Percentiles rank a stretch among this genome's conserved stretches.
Conservation (phyloP, 495 filamentous ascomycete genomes). For the Podospora bellae-mahoneyi region DNA sequence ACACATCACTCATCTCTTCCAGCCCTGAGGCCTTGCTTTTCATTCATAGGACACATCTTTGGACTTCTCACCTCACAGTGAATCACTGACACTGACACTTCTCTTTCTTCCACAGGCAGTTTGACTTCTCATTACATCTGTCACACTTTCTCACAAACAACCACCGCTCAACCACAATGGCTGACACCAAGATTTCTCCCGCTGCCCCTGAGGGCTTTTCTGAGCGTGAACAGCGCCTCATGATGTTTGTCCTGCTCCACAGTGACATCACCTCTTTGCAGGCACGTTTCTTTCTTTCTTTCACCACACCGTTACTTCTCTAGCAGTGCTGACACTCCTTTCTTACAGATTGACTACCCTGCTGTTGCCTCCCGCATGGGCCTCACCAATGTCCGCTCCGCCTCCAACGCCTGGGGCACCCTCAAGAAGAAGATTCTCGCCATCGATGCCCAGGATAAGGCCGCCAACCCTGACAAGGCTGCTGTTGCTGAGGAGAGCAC, state of each 20-base stretch:
- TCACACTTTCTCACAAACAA: neutral
- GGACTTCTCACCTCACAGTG: too few relatives aligned
- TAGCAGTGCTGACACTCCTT: too few relatives aligned
- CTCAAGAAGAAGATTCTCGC: conserved; percentile 92
- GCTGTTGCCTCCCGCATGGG: conserved; percentile 5
- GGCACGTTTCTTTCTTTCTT: neutral
- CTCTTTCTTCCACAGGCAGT: too few relatives aligned
- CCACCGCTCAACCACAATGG: neutral
- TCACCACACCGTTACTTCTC: neutral
- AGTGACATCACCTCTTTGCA: neutral
- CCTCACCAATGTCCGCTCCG: conserved; percentile 48
- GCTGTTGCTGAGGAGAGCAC: neutral
- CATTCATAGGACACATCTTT: too few relatives aligned
- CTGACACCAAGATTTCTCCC: neutral
- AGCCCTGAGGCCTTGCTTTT: too few relatives aligned
- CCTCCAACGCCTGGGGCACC: conserved; percentile 90
- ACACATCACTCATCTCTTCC: too few relatives aligned
- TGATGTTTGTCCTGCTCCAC: neutral
- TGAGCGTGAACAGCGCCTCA: neutral
- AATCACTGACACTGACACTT: too few relatives aligned
- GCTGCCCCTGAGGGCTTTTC: neutral
- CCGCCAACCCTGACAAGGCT: neutral
- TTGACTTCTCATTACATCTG: too few relatives aligned
- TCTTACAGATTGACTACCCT: neutral
- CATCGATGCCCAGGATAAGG: neutral